These are phyloP conservation scores for Neurospora tetrasperma DNA, from an alignment of 495 filamentous ascomycete genomes.

Conservation along the genomic window DNA sequence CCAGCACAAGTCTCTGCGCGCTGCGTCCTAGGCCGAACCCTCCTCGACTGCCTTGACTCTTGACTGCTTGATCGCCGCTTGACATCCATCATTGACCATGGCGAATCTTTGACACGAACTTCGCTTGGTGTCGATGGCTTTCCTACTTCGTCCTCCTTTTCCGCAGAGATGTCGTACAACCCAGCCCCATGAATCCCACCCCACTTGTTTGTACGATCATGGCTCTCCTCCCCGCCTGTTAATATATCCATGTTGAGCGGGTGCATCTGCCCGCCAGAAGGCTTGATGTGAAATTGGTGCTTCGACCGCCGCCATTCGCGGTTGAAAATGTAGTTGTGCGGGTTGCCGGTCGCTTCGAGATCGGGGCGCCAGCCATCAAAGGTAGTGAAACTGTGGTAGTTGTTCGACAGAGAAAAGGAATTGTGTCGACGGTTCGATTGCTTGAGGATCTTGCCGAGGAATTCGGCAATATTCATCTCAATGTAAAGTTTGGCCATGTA, in stretches of 20 bases:
- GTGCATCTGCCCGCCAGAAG: conserved; percentile 9
- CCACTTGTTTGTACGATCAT: background rate
- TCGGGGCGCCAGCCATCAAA: background rate
- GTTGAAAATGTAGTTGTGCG: background rate
- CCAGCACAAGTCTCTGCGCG: background rate
- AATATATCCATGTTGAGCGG: conserved; percentile 7
- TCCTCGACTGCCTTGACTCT: background rate
- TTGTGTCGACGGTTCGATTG: conserved; percentile 1
- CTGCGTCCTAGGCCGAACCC: background rate
- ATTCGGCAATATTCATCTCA: conserved; percentile 44
- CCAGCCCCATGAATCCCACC: background rate
- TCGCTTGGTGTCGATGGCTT: background rate
- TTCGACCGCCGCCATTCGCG: conserved; percentile 5
- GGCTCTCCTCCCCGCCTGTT: background rate
- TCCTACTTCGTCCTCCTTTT: background rate
- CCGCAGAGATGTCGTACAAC: background rate
- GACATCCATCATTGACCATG: background rate
- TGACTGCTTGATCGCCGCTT: background rate
- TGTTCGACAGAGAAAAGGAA: background rate
- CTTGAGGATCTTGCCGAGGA: conserved; percentile 30
- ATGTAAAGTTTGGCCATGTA: conserved; percentile 43
- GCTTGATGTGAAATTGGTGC: background rate
- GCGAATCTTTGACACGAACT: background rate
- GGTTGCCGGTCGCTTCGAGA: background rate
- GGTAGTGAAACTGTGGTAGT: background rate